A percentile compares a stretch with the other conserved stretches of the same genome.
Conservation (phyloP, 306 rosid species). For the Quercus robur region DNA sequence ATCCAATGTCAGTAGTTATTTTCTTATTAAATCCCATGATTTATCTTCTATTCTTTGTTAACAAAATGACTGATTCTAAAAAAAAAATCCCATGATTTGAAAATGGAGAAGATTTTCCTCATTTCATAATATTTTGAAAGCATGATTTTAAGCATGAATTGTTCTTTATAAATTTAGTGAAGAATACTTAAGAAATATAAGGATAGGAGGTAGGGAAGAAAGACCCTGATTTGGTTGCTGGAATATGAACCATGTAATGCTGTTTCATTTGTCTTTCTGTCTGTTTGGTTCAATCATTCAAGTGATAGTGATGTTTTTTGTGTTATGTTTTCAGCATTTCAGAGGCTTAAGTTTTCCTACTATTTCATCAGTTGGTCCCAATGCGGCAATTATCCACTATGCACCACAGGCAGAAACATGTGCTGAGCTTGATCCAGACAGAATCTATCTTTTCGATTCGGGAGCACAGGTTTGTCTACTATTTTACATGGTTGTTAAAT, state of each 20-base stretch:
- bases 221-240: neutral
- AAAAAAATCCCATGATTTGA: neutral
- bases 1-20: neutral
- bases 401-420: slow-evolving; percentile 73
- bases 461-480: slow-evolving; percentile 85
- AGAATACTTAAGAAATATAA: neutral
- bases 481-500: neutral
- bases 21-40: neutral
- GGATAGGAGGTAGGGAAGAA: neutral
- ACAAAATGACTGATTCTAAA: too few relatives aligned
- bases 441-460: slow-evolving; percentile 92
- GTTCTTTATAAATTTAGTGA: neutral
- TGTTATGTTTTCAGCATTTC: slow-evolving; percentile 59
- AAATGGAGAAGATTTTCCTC: neutral
- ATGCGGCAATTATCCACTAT: slow-evolving; percentile 97
- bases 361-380: slow-evolving; percentile 95
- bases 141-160: neutral
- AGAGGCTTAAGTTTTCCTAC: slow-evolving; percentile 97
- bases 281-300: slow-evolving; percentile 20
- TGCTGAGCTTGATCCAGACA: slow-evolving; percentile 84
- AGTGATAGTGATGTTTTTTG: slow-evolving; percentile 1
- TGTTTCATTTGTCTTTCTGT: neutral
- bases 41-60: too few relatives aligned
- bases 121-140: neutral
- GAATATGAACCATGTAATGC: neutral